Base-by-base conservation (phyloP, 345 rosid genomes). In the Moricandia arvensis region DNA sequence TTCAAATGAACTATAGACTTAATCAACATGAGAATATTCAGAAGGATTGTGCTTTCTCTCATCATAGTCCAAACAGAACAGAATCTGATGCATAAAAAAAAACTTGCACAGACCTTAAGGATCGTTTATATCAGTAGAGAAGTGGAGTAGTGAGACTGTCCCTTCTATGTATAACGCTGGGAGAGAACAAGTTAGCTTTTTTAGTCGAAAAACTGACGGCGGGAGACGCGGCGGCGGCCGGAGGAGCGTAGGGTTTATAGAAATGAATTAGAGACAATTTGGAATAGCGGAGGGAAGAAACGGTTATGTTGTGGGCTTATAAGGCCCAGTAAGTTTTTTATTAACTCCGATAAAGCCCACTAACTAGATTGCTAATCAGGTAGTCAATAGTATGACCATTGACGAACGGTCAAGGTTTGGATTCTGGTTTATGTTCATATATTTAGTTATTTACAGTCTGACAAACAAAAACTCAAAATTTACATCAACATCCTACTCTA, bases 191-290 rank as follows among this genome's bases (percentile, higher is more conserved):
- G 1, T 16, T 31, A 12, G 18, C 33, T 13, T 10, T 5, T 33
- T 15, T 6, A 7, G 58, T 7, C 49, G 69, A 73, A 29, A 65
- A 10, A 62, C 7, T 2, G 29, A 37, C 71, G 54, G 55, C n/a
- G n/a, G n/a, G n/a, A n/a, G n/a, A n/a, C n/a, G n/a, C n/a, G n/a
- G n/a, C 76, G 35, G 29, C 8, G 43, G 43, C 81, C 69, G 81
- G 67, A 68, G 81, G 80, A 70, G 76, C 65, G 65, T 73, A 78
- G 81, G 81, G 81, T 68, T 78, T 66, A 45, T 60, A 72, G 68
- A 21, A 41, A 53, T 11, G 43, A 51, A 45, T 26, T 7, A 34
- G 8, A 63, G 70, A 54, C 49, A 63, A 34, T 59, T 55, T 6
- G 70, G 65, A 70, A 30, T 55, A 7, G 29, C 51, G 66, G 80